Evolutionary conservation across 805 yeast genomes (phyloP).

Genomic region (Spathaspora boniae): DNA sequence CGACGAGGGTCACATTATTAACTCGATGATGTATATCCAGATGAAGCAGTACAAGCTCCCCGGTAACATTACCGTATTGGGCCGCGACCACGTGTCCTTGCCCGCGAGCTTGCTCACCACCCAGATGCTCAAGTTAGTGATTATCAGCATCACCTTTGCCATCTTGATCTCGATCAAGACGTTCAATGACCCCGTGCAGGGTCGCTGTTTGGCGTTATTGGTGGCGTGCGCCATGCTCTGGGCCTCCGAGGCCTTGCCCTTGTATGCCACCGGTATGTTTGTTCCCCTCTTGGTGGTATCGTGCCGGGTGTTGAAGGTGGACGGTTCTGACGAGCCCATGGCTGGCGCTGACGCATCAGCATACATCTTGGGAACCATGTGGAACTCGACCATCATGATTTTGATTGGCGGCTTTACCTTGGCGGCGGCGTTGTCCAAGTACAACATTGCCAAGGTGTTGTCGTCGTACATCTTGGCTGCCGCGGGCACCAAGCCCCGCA

Average conservation of each 20-base stretch:
- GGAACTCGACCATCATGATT: constrained; percentile 91
- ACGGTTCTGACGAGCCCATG: constrained; percentile 44
- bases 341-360: constrained; percentile 67
- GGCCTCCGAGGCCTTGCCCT: constrained; percentile 52
- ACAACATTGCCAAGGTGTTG: constrained; percentile 79
- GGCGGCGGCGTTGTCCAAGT: constrained; percentile 92
- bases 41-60: constrained; percentile 20
- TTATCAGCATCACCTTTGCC: constrained; percentile 51
- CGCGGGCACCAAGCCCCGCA: constrained; percentile 84
- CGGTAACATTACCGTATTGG: constrained; percentile 13
- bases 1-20: constrained; percentile 16
- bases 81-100: constrained; percentile 18
- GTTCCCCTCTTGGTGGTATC: constrained; percentile 47
- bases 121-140: constrained; percentile 46
- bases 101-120: constrained; percentile 49
- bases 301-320: constrained; percentile 45
- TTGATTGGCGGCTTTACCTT: constrained; percentile 90
- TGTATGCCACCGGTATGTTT: constrained; percentile 46
- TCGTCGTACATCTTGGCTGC: constrained; percentile 77
- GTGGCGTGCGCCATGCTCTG: constrained; percentile 52
- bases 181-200: constrained; percentile 61
- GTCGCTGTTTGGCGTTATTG: constrained; percentile 66
- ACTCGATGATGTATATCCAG: constrained; percentile 19
- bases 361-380: constrained; percentile 82
- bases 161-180: constrained; percentile 53